A percentile compares a stretch with the other conserved stretches of the same genome.
Evolutionary conservation across 1,139 yeast species (phyloP).

Genomic region (Suhomyces atakaporum): DNA sequence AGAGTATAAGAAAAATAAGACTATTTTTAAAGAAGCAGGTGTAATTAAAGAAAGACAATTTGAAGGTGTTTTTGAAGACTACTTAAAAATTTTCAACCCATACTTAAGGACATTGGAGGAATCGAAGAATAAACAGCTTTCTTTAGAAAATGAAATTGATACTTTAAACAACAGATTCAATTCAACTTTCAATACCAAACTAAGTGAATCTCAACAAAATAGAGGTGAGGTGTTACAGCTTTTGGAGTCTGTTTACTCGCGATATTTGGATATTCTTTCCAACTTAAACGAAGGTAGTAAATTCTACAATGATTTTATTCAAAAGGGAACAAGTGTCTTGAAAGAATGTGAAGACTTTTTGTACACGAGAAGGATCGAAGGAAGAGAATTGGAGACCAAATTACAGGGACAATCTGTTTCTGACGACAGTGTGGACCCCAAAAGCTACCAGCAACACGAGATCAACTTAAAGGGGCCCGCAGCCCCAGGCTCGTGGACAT

Average conservation of each 20-base stretch:
- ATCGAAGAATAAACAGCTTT: slow-evolving; percentile 43
- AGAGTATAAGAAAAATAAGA: slow-evolving; percentile 27
- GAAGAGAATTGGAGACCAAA: slow-evolving; percentile 46
- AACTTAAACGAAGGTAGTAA: slow-evolving; percentile 69
- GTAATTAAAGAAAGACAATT: slow-evolving; percentile 29
- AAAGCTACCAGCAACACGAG: not conserved
- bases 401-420: not conserved
- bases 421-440: not conserved
- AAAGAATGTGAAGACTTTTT: slow-evolving; percentile 57
- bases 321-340: slow-evolving; percentile 49
- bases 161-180: slow-evolving; percentile 41
- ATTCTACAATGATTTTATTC: slow-evolving; percentile 67
- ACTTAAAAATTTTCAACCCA: slow-evolving; percentile 40
- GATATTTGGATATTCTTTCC: slow-evolving; percentile 55
- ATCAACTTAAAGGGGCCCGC: not conserved
- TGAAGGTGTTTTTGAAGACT: slow-evolving; percentile 37
- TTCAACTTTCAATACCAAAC: slow-evolving; percentile 16
- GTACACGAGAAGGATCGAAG: slow-evolving; percentile 54
- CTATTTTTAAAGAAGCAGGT: slow-evolving; percentile 19
- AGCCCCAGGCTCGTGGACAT: too few species aligned
- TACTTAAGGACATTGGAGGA: slow-evolving; percentile 42
- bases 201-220: slow-evolving; percentile 29
- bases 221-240: slow-evolving; percentile 55
- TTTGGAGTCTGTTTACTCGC: slow-evolving; percentile 54
- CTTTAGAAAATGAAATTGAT: slow-evolving; percentile 47